phyloP scores from a whole-genome alignment of 2,329 filamentous ascomycete genomes.

The Alternaria angustiovoidea region DNA sequence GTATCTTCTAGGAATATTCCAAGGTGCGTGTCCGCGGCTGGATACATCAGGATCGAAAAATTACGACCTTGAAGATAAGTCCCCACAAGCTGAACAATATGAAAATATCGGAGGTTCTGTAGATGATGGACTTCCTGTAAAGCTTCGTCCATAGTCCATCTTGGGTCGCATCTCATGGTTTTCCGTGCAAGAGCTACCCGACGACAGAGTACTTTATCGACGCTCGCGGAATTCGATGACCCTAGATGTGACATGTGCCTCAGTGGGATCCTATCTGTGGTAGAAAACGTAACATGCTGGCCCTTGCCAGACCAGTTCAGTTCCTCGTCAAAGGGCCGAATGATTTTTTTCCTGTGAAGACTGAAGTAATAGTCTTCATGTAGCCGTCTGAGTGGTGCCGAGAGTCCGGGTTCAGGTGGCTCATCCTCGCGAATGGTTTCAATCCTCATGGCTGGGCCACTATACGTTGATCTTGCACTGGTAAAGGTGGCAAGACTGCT shows the following conservation, averaged over 20 bases:
- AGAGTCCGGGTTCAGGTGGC: not conserved
- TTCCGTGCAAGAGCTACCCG: conserved; percentile 28
- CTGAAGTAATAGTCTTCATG: not conserved
- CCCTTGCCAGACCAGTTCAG: conserved; percentile 35
- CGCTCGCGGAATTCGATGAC: conserved; percentile 15
- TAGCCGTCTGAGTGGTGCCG: too few relatives aligned
- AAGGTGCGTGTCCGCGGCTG: conserved; percentile 23
- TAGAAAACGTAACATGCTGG: conserved; percentile 27
- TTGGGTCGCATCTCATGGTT: conserved; percentile 21
- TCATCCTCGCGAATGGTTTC: too few relatives aligned
- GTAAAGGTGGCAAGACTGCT: too few relatives aligned
- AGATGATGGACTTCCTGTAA: conserved; percentile 27
- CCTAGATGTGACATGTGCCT: conserved; percentile 12
- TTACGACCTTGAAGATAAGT: conserved; percentile 19
- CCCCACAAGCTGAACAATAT: conserved; percentile 31
- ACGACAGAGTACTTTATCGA: conserved; percentile 28
- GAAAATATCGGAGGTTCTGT: conserved; percentile 23
- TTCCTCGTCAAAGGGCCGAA: conserved; percentile 16
- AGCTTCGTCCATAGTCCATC: conserved; percentile 12
- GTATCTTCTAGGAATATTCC: conserved; percentile 24
- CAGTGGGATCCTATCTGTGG: conserved; percentile 19
- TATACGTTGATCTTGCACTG: too few relatives aligned
- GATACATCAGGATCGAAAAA: conserved; percentile 31
- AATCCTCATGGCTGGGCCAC: too few relatives aligned
- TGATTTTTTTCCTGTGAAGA: not conserved